Evolutionary conservation across 1,284 basidiomycete genomes (phyloP).

Genomic region (Takashimella koratensis): DNA sequence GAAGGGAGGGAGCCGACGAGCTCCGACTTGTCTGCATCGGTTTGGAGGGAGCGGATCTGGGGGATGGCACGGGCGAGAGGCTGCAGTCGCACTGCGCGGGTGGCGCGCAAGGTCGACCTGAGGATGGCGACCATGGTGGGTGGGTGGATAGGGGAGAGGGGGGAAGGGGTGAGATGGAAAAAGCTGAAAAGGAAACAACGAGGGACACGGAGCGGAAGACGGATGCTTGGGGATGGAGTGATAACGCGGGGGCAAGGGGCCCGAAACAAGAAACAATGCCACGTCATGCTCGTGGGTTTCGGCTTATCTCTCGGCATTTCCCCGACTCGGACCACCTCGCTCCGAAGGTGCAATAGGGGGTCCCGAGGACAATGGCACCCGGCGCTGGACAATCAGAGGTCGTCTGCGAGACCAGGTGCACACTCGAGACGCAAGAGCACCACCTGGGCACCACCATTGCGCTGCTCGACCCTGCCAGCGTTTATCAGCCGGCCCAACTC

Average conservation of each 20-base stretch:
- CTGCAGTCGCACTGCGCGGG: conserved; percentile 4
- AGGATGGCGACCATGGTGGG: conserved; percentile 6
- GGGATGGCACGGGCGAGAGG: conserved; percentile 14
- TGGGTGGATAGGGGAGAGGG: neutral
- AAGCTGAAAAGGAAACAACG: neutral
- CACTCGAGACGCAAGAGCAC: too few relatives aligned
- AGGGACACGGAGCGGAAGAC: neutral
- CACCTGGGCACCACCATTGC: too few relatives aligned
- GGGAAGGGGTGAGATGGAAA: neutral
- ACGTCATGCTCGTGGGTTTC: neutral
- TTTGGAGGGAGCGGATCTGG: conserved; percentile 40
- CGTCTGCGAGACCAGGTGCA: too few relatives aligned
- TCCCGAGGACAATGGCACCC: too few relatives aligned
- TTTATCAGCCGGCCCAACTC: too few relatives aligned
- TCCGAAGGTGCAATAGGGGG: too few relatives aligned
- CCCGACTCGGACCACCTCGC: too few relatives aligned
- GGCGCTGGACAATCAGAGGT: too few relatives aligned
- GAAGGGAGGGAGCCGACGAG: conserved; percentile 33
- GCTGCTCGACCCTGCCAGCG: too few relatives aligned
- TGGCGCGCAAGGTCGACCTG: conserved; percentile 5
- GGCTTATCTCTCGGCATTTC: too few relatives aligned
- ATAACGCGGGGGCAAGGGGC: neutral
- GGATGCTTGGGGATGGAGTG: neutral
- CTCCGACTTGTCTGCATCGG: conserved; percentile 46
- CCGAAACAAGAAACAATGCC: neutral